phyloP scores from a whole-genome alignment of 1,139 yeast genomes.

The Kluyveromyces sp. region DNA sequence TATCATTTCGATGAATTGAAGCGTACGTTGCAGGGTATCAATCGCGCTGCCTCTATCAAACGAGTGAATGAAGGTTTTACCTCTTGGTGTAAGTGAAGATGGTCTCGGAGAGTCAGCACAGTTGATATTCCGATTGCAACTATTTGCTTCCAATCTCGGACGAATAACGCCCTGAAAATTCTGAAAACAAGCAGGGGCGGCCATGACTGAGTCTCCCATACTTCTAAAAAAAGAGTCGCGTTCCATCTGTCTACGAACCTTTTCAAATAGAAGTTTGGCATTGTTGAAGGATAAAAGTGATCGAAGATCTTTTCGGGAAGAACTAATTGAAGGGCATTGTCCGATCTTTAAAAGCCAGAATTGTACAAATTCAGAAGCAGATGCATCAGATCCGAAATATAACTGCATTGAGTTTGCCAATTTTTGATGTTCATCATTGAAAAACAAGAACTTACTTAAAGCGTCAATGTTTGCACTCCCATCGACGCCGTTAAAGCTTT shows the following conservation, averaged over 20 bases:
- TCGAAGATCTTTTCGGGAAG: slow-evolving; percentile 16
- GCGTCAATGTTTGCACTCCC: slow-evolving; percentile 26
- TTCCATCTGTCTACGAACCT: slow-evolving; percentile 28
- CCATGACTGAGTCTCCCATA: slow-evolving; percentile 42
- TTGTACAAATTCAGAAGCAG: slow-evolving; percentile 19
- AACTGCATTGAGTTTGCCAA: slow-evolving; percentile 20
- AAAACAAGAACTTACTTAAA: slow-evolving; percentile 16
- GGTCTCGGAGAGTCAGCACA: slow-evolving; percentile 23
- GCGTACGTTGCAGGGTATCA: slow-evolving; percentile 16
- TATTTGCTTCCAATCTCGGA: neutral
- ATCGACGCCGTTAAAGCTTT: slow-evolving; percentile 22
- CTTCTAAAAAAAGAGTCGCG: slow-evolving; percentile 42
- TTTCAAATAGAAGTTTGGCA: slow-evolving; percentile 24
- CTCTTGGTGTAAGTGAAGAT: slow-evolving; percentile 29
- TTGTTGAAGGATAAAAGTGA: slow-evolving; percentile 27
- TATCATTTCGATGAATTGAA: slow-evolving; percentile 14
- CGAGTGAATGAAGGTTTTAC: slow-evolving; percentile 21
- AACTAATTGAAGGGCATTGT: slow-evolving; percentile 18
- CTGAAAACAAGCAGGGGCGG: slow-evolving; percentile 35
- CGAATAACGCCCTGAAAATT: slow-evolving; percentile 6
- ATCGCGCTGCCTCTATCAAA: slow-evolving; percentile 22
- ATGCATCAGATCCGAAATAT: slow-evolving; percentile 23
- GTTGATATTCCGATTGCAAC: slow-evolving; percentile 3
- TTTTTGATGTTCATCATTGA: slow-evolving; percentile 19
- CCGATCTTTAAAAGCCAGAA: slow-evolving; percentile 30